Evolutionary conservation across 805 yeast species (phyloP), one percentile per base, ranked within the genome.

Genomic region (Ogataea paraovalis): DNA sequence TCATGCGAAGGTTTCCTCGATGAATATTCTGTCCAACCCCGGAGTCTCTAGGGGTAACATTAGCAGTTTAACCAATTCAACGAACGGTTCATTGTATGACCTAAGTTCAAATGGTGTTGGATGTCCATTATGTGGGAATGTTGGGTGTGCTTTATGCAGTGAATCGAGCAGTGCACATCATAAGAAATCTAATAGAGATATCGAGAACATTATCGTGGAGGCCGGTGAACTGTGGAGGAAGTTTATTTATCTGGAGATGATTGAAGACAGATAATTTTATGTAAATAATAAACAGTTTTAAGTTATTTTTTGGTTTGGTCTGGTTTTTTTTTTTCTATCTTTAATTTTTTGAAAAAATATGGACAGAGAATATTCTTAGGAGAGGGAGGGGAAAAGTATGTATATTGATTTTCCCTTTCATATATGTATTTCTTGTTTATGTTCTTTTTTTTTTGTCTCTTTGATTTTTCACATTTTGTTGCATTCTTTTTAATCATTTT

Each of bases 151-250:
- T 9, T 18, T 39, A 5, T 47, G 50, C 21, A 36, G 41, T 21
- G 20, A 48, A 19, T 43, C 54, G 20, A 44, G 43, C 41, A 28
- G 42, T 25, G 53, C 50, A 43, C 49, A 42, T 7, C 47, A 50
- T 22, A 56, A 53, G 21, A 62, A 62, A 44, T 61, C 67, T 13
- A 62, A 58, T 42, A 54, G 71, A 49, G 88, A 85, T 54, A 84
- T 88, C 62, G 90, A 86, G 59, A 84, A 83, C 53, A 74, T 88
- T 25, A 74, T 87, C 39, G 69, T 71, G 46, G 91, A 84, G 62
- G 91, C 95, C 2, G 96, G 96, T 28, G 96, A 88, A 59, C 71
- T 86, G 39, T 88, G 96, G 96, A 73, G 96, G 53, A 84, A 82
- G 57, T 87, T 92, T 87, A 68, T 86, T 36, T 87, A 80, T 74